Base-by-base conservation (phyloP, 2,329 filamentous ascomycete genomes). In the Raffaelea deltoideospora region DNA sequence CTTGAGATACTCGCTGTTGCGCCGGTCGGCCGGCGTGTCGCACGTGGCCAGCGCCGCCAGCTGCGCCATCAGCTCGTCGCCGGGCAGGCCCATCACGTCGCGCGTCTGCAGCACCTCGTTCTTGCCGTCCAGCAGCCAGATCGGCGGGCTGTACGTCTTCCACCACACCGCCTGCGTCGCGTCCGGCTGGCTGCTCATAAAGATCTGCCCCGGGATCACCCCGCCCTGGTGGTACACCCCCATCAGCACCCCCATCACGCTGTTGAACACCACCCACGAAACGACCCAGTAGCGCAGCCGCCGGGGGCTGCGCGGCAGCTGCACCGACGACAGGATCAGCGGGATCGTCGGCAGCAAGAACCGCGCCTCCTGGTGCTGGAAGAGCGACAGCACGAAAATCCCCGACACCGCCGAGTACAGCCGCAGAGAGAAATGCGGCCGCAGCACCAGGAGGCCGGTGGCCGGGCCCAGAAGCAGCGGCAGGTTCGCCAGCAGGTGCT, bases 71-170 rank as follows among this genome's bases (percentile, higher is more conserved):
- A 87, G 63, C 7, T 59, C 47, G 3, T 68, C 63, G 7, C 75
- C 75, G 28, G 69, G 63, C 57, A 82, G 69, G 4, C 80, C 78
- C 74, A 85, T 86, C 17, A 86, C 61, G 49, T 87, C 82, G 41
- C 66, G 64, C 1, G 81, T 87, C 22, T 60, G 65, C n/a, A 86
- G 57, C 10, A 80, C 66, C 45, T 76, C 69, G 45, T 81, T 85
- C 54, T 80, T 81, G 37, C 79, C 77, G 45, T 85, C 79, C 7
- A 87, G 62, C 17, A 88, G 65, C 80, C 82, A 88, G 26, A 79
- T 77, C 0, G 82, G 82, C 15, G 82, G 82, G 52, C 76, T 81
- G 52, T 87, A 87, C 1, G 82, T 87, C 54, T 86, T 87, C 82
- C 82, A 88, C 82, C 82, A 88, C 35, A 82, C 65, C 4, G 77